Conservation (phyloP, 1,284 basidiomycete species). For the Naganishia cerealis region DNA sequence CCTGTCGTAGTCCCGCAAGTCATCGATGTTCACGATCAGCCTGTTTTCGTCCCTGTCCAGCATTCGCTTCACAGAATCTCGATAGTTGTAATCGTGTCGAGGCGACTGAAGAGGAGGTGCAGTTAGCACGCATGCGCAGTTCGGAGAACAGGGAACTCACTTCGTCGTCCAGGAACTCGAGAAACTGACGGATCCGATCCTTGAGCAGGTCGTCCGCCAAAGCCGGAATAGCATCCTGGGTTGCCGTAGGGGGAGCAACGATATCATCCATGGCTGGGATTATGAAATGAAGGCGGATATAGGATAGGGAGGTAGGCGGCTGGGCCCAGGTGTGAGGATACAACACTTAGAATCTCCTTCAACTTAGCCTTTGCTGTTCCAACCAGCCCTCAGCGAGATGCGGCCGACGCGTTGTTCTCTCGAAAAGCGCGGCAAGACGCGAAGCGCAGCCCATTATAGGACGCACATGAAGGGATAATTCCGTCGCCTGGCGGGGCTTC, state of each 20-base stretch:
- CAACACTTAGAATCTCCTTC: background rate
- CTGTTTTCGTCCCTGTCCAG: slow-evolving; percentile 79
- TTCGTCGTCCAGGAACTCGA: slow-evolving; percentile 82
- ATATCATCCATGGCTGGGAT: slow-evolving; percentile 19
- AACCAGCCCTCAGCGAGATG: background rate
- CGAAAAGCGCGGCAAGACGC: background rate
- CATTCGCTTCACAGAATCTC: slow-evolving; percentile 80
- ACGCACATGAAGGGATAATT: too few relatives aligned
- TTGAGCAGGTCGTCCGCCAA: slow-evolving; percentile 68
- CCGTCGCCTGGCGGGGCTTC: too few relatives aligned
- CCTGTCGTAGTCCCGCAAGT: slow-evolving; percentile 89
- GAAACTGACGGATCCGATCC: slow-evolving; percentile 75
- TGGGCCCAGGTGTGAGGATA: background rate
- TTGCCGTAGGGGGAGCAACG: slow-evolving; percentile 7
- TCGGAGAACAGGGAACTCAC: slow-evolving; percentile 58
- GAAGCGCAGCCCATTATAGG: too few relatives aligned
- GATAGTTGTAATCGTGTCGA: slow-evolving; percentile 66
- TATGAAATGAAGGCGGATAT: background rate
- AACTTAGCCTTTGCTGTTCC: background rate
- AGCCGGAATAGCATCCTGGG: slow-evolving; percentile 42
- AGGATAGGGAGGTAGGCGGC: background rate
- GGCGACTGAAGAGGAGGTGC: slow-evolving; percentile 15
- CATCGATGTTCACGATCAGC: slow-evolving; percentile 93
- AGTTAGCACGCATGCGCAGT: background rate
- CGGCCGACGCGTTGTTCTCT: background rate